Evolutionary conservation across 2,329 filamentous ascomycete species (phyloP), one percentile per base, ranked within the genome.

Genomic region (Xylariaceae sp.): DNA sequence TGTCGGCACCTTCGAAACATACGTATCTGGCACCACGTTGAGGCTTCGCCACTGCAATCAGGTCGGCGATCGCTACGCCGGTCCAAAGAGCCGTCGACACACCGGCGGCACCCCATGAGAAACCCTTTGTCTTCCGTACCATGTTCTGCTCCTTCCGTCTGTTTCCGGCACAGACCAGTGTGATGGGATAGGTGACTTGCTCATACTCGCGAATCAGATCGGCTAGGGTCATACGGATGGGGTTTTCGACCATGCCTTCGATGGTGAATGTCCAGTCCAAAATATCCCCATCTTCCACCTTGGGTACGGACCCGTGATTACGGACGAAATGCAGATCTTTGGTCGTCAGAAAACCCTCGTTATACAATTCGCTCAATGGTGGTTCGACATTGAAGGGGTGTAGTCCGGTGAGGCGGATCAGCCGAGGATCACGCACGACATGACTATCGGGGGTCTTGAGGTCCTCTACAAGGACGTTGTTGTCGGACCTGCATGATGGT

Each of bases 301-400:
- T 77, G 0, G 92, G 92, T 6, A 96, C 92, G 0, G 85, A 78
- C 11, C 92, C 92, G 77, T 97, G 92, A 69, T 96, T 97, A 42
- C 92, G 81, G 7, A 97, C 92, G 72, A 95, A 97, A 75, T 96
- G 94, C 1, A 97, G 78, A 67, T 96, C 88, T 10, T 91, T 88
- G 45, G 87, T 90, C 0, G 92, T 97, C 44, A 97, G 77, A 70
- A 96, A 96, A 0, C 92, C 91, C 76, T 82, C 78, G 51, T 93
- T 82, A 73, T 86, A 96, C 0, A 96, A 78, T 13, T 86, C 85
- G 57, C 84, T 89, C 7, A 97, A 76, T 0, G 92, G 92, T 8
- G 92, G 83, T 74, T 97, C 92, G 53, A 89, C 88, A 68, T 97
- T 97, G 78, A 95, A 96, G 0, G 92, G 92, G 73, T 96, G 92